Conservation (phyloP, 805 yeast genomes). For the Nakazawaea molendinolei region DNA sequence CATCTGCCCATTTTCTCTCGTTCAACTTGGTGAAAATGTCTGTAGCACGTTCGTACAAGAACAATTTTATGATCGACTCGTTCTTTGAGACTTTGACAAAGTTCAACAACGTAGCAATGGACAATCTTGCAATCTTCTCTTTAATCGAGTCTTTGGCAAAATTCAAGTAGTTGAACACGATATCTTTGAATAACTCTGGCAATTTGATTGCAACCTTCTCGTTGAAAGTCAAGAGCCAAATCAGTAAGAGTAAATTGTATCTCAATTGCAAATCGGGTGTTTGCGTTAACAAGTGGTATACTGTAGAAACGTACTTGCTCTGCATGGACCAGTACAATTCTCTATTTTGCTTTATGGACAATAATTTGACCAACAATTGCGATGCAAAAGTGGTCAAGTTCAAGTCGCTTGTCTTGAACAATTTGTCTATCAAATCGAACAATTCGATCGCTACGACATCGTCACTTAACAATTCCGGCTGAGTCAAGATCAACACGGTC, state of each 20-base stretch:
- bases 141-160: constrained; percentile 79
- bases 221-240: constrained; percentile 85
- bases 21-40: constrained; percentile 60
- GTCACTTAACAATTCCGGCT: background rate
- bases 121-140: constrained; percentile 82
- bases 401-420: constrained; percentile 28
- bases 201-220: constrained; percentile 39
- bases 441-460: constrained; percentile 32
- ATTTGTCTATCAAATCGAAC: constrained; percentile 28
- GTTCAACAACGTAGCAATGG: constrained; percentile 69
- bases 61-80: constrained; percentile 51
- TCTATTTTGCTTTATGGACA: constrained; percentile 50
- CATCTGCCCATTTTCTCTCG: constrained; percentile 92
- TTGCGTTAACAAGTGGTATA: constrained; percentile 39
- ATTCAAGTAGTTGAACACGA: constrained; percentile 44
- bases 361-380: constrained; percentile 58
- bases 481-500: constrained; percentile 37
- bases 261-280: constrained; percentile 68
- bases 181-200: constrained; percentile 45
- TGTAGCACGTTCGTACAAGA: constrained; percentile 69
- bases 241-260: constrained; percentile 67
- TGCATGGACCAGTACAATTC: constrained; percentile 40
- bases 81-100: constrained; percentile 37
- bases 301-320: constrained; percentile 37
- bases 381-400: constrained; percentile 55